A percentile compares a stretch with the other conserved stretches of the same genome.
Conservation (phyloP, 768 basidiomycete species). For the Russula sp. region DNA sequence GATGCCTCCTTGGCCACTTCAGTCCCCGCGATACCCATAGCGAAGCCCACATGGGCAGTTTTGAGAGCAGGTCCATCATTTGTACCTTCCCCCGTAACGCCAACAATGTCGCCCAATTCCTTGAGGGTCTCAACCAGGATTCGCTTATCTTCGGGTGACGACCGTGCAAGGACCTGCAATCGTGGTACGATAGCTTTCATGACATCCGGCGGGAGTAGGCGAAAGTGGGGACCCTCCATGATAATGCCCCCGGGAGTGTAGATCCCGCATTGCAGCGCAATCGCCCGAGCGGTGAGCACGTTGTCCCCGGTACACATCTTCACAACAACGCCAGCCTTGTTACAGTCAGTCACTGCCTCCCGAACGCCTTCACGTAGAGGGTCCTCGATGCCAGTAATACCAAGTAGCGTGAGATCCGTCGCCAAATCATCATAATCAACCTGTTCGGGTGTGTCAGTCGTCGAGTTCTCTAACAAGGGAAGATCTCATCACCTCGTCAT, state of each 20-base stretch:
- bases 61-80: conserved; percentile 97
- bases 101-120: conserved; percentile 81
- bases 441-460: conserved; percentile 31
- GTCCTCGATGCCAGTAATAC: conserved; percentile 93
- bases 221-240: conserved; percentile 96
- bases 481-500: conserved; percentile 46
- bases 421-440: conserved; percentile 66
- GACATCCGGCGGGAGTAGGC: conserved; percentile 63
- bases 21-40: conserved; percentile 94
- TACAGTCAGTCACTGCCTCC: conserved; percentile 83
- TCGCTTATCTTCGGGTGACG: conserved; percentile 96
- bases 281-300: conserved; percentile 91
- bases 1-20: conserved; percentile 99
- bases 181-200: conserved; percentile 82
- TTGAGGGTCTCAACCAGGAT: conserved; percentile 86
- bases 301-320: conserved; percentile 99
- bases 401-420: conserved; percentile 73
- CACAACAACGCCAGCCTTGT: conserved; percentile 82
- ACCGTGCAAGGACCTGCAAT: conserved; percentile 93
- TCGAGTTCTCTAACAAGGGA: not conserved
- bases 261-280: conserved; percentile 94
- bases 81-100: conserved; percentile 96
- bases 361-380: conserved; percentile 87
- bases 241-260: conserved; percentile 90
- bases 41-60: conserved; percentile 94